Base-by-base conservation (phyloP, 495 filamentous ascomycete species). In the Lindgomyces ingoldianus region DNA sequence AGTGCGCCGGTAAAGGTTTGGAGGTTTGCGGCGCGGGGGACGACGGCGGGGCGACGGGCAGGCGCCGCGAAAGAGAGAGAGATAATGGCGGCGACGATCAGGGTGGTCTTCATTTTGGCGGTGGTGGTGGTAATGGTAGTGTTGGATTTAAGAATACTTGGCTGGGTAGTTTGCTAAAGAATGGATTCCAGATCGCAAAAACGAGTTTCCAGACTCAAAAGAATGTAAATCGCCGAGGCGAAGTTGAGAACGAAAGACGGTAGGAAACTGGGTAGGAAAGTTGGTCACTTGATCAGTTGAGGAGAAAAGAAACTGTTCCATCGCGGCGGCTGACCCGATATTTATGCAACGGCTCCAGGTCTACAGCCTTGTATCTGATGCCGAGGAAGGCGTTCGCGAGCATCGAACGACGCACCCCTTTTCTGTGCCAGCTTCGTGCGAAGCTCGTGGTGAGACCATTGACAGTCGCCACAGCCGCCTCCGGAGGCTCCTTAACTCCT, bases 151-250 rank as follows among this genome's bases (percentile, higher is more conserved):
- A 36, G n/a, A n/a, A n/a, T n/a, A n/a, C n/a, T n/a, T n/a, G n/a
- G n/a, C n/a, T n/a, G n/a, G n/a, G n/a, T 24, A 36, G 19, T 33
- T 39, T 18, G 18, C 21, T 11, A 25, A 44, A 29, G 42, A 59
- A 41, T 65, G 55, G 29, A n/a, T 55, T 22, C 24, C 9, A 18
- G 26, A 25, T 24, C 14, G 46, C 30, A 29, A 65, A 53, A 39
- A 39, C 33, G 67, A 70, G 67, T 70, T 57, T 60, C 67, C 67
- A 70, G 67, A 70, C 67, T 67, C 67, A 36, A 52, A 62, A 66
- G 58, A 70, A 63, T 53, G 59, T 68, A 62, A 59, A 26, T 12
- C 44, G 54, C 51, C 25, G 44, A 58, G 30, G 57, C 39, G 21
- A 57, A 41, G 27, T 14, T 12, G 47, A 39, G 53, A 30, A 52